Conservation (phyloP, 169 alveolate genomes). For the Plasmodium inui region DNA sequence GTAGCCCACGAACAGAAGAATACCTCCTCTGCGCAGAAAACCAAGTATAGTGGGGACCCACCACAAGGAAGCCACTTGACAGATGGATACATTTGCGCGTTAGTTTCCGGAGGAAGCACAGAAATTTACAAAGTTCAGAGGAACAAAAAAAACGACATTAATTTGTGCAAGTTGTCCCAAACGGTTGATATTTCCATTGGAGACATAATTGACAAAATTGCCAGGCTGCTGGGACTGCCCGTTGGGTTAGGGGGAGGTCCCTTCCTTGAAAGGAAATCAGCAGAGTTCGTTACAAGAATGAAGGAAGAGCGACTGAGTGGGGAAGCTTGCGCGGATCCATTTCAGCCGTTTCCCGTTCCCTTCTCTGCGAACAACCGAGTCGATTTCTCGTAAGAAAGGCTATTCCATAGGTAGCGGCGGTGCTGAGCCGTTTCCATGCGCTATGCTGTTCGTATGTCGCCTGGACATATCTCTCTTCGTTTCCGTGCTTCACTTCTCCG, state of each 20-base stretch:
- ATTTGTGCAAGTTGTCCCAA: constrained; percentile 28
- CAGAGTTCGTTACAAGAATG: constrained; percentile 31
- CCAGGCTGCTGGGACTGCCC: constrained; percentile 53
- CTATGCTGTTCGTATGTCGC: background rate
- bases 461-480: background rate
- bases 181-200: constrained; percentile 71
- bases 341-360: constrained; percentile 67
- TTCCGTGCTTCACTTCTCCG: background rate
- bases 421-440: background rate
- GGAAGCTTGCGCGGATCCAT: constrained; percentile 21
- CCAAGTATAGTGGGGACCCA: background rate
- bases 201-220: constrained; percentile 63
- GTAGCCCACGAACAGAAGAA: background rate
- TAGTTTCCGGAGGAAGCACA: constrained; percentile 75
- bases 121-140: constrained; percentile 39
- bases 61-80: background rate
- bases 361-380: constrained; percentile 31
- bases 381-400: constrained; percentile 61
- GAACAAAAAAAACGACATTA: constrained; percentile 43
- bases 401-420: background rate
- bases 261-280: constrained; percentile 57
- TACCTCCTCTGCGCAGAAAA: background rate
- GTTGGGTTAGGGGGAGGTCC: constrained; percentile 77
- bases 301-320: constrained; percentile 2
- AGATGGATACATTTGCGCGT: constrained; percentile 47